Evolutionary conservation across 345 rosid species (phyloP).

Genomic region (Conringia planisiliqua): DNA sequence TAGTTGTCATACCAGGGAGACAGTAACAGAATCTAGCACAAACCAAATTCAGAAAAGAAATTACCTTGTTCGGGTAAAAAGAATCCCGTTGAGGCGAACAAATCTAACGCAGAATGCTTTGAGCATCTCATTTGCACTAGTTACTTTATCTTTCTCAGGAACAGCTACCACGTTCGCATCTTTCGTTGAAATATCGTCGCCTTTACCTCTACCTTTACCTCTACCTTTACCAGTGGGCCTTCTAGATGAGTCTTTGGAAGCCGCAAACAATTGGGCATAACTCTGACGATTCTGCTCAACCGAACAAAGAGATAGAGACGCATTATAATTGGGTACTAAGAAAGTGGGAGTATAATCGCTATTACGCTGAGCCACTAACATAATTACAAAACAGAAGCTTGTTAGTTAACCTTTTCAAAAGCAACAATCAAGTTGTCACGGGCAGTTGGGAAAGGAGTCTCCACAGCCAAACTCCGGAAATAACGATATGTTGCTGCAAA

Average conservation of each 20-base stretch:
- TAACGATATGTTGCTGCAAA: conserved; percentile 75
- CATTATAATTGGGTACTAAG: background rate
- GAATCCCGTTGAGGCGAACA: conserved; percentile 88
- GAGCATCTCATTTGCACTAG: conserved; percentile 42
- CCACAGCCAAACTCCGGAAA: conserved; percentile 93
- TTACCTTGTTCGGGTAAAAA: conserved; percentile 91
- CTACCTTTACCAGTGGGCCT: conserved; percentile 54
- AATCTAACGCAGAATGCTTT: conserved; percentile 71
- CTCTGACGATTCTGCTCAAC: conserved; percentile 67
- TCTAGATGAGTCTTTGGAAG: conserved; percentile 40
- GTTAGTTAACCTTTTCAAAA: conserved; percentile 81
- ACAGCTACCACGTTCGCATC: conserved; percentile 42
- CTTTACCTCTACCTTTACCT: conserved; percentile 63
- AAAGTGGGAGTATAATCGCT: background rate
- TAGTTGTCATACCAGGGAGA: conserved; percentile 8
- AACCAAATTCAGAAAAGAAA: background rate
- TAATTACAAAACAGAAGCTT: background rate
- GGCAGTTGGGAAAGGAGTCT: conserved; percentile 87
- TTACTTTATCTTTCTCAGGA: conserved; percentile 45
- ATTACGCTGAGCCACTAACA: background rate
- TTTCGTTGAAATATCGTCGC: conserved; percentile 50
- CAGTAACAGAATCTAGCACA: background rate
- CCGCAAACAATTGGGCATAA: conserved; percentile 55
- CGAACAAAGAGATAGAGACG: background rate
- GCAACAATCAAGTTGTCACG: conserved; percentile 96